A percentile compares a stretch with the other conserved stretches of the same genome.
Evolutionary conservation across 108 stramenopile species (phyloP).

Genomic region (Pseudonitzschia multistriata): DNA sequence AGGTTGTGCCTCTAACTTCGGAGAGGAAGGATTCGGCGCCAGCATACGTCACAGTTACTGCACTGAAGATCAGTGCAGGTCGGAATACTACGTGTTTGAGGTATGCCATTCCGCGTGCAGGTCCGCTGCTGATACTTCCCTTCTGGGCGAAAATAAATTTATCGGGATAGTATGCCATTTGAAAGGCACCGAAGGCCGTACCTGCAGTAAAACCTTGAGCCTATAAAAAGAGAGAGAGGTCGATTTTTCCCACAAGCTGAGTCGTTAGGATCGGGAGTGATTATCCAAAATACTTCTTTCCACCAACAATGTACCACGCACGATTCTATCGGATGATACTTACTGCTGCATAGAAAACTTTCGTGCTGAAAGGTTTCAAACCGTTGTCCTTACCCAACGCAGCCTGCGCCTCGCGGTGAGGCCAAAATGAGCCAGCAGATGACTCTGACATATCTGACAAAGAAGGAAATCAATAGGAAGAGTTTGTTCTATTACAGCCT

Average conservation of each 20-base stretch:
- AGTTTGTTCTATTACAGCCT: background rate
- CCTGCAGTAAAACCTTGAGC: conserved; percentile 31
- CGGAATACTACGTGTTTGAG: conserved; percentile 23
- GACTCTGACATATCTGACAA: background rate
- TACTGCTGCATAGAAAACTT: conserved; percentile 30
- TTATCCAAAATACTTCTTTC: no score
- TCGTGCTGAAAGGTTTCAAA: conserved; percentile 28
- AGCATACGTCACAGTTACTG: conserved; percentile 31
- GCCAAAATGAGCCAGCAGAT: conserved; percentile 20
- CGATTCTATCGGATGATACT: conserved; percentile 5
- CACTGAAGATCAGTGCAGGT: conserved; percentile 30
- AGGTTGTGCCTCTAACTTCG: conserved; percentile 32
- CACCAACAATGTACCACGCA: background rate
- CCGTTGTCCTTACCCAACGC: conserved; percentile 35
- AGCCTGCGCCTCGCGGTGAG: conserved; percentile 29
- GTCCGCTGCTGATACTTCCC: conserved; percentile 25
- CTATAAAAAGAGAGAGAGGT: conserved; percentile 12
- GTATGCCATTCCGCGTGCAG: conserved; percentile 26
- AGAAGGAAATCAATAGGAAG: background rate
- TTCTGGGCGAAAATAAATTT: conserved; percentile 35
- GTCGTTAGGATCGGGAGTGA: no score
- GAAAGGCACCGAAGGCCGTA: conserved; percentile 23
- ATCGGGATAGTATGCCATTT: conserved; percentile 42
- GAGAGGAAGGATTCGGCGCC: conserved; percentile 31
- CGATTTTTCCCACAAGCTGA: background rate